Conservation (phyloP, 2,329 filamentous ascomycete genomes). For the Ophiostoma novo-ulmi region DNA sequence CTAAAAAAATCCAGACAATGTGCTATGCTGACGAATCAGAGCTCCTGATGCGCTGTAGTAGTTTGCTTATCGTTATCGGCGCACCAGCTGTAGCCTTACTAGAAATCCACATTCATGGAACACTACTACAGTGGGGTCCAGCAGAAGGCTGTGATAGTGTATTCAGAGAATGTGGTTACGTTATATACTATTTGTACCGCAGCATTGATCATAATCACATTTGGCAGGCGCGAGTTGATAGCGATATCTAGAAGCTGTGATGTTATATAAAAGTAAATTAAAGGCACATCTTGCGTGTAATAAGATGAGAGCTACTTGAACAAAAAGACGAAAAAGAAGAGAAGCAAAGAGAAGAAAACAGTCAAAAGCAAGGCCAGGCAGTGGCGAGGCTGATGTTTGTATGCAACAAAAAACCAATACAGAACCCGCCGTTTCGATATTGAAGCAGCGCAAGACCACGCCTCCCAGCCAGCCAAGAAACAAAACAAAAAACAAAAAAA, state of each 20-base stretch:
- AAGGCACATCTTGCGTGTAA: neutral
- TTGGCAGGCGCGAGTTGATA: neutral
- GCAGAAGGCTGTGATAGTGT: neutral
- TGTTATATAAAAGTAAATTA: neutral
- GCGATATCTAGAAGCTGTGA: neutral
- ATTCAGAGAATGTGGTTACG: no score
- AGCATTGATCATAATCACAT: neutral
- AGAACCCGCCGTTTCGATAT: neutral
- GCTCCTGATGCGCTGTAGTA: slow-evolving; percentile 14
- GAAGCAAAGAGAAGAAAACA: neutral
- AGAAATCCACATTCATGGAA: neutral
- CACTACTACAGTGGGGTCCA: neutral
- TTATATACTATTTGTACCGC: neutral
- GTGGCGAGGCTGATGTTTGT: neutral
- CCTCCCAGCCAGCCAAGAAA: neutral
- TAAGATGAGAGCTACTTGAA: neutral
- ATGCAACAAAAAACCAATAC: slow-evolving; percentile 7
- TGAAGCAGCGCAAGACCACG: neutral
- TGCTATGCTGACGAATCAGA: slow-evolving; percentile 28
- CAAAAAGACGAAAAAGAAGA: neutral
- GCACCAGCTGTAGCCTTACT: slow-evolving; percentile 14
- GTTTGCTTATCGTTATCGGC: slow-evolving; percentile 26
- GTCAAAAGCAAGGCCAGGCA: neutral
- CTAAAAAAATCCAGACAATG: slow-evolving; percentile 23
- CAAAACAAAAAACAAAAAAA: neutral